Conservation (phyloP, 2,329 filamentous ascomycete species). For the Capronia coronata region DNA sequence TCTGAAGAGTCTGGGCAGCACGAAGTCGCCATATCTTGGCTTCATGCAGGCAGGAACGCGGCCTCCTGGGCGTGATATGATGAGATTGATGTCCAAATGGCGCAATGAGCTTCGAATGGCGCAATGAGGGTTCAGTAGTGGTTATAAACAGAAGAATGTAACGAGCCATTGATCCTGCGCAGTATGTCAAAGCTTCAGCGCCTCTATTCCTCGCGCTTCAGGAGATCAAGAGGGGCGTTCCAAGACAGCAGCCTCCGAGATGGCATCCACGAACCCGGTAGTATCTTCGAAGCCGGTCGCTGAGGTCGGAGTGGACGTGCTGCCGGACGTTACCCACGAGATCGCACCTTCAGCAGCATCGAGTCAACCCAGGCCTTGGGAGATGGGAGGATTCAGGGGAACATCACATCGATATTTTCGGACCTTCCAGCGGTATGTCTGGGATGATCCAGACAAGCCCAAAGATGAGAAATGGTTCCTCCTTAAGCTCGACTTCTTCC, state of each 20-base stretch:
- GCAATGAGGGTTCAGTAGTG: too few species aligned
- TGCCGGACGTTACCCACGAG: neutral
- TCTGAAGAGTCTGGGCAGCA: too few species aligned
- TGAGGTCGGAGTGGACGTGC: neutral
- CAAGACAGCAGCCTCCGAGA: too few species aligned
- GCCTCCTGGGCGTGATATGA: neutral
- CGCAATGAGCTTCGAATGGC: neutral
- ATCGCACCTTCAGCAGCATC: neutral
- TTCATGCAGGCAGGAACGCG: neutral
- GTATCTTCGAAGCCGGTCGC: neutral
- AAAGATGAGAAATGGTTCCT: constrained; percentile 39
- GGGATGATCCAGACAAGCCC: constrained; percentile 48
- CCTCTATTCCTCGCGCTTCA: too few species aligned
- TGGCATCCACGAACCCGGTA: neutral
- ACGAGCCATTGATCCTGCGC: too few species aligned
- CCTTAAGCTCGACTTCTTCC: constrained; percentile 31
- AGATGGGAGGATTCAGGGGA: neutral
- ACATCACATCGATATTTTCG: neutral
- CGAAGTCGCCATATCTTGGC: too few species aligned
- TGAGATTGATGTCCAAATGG: neutral
- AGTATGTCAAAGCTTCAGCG: too few species aligned
- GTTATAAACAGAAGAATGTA: too few species aligned
- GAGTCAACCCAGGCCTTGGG: neutral
- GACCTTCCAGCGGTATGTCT: constrained; percentile 36
- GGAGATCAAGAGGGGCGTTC: too few species aligned